Evolutionary conservation across 2,329 filamentous ascomycete genomes (phyloP), one percentile per base, ranked within the genome.

Genomic region (Fusarium mundagurra): DNA sequence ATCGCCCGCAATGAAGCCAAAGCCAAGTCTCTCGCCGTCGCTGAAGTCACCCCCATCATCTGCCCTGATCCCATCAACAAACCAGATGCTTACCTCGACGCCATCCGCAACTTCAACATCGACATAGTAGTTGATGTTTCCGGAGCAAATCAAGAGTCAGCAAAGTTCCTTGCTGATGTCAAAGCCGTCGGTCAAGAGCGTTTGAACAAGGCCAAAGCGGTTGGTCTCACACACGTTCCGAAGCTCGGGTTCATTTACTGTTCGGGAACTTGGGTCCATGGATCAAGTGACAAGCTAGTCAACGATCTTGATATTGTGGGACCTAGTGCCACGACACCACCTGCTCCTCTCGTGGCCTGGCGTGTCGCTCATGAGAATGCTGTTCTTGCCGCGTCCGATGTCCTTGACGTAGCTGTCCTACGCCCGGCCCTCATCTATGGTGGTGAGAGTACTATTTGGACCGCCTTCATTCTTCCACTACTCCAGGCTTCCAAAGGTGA

Each of bases 261-360:
- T 3, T 57, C 53, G 1, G 38, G 53, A 6, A 57, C 53, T 16
- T 57, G 53, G 53, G 53, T 57, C 2, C 53, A 57, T 4, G 53
- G 53, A 9, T 43, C 53, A 4, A 57, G 38, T 20, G 53, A 57
- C 0, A 16, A 12, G 11, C 12, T 12, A 1, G 36, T 20, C 16
- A 57, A 44, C 8, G 36, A 57, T 24, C 22, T 57, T 0, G 38
- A 43, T 1, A 47, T 22, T 0, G 27, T 41, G 3, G 20, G 53
- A 5, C 17, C 36, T 6, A 2, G 24, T 24, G 16, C 27, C 8
- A 0, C 22, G 0, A 44, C 36, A 1, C 27, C 53, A 8, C 53
- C 38, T 31, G 22, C 36, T 0, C 6, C 36, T 0, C 53, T 44
- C 20, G 17, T 57, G 0, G 27, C 36, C 16, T 57, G 53, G 38